Evolutionary conservation across 305 asterid species (phyloP).

Genomic region (Fraxinus nigra): DNA sequence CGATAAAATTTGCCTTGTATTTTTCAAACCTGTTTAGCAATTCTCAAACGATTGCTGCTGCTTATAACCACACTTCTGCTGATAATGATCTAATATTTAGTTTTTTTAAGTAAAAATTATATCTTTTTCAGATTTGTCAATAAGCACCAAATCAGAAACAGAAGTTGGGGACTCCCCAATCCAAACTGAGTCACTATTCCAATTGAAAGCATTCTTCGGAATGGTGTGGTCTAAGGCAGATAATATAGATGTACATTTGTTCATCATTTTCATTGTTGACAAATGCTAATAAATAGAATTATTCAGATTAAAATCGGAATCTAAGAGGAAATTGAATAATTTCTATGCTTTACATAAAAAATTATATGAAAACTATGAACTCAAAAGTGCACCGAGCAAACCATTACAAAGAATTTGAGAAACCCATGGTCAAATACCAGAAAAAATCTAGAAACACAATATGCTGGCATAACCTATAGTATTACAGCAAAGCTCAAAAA

Average conservation of each 20-base stretch:
- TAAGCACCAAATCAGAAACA: not conserved
- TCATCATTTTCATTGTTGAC: not conserved
- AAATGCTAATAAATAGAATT: not conserved
- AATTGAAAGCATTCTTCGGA: not conserved
- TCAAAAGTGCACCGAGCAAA: not conserved
- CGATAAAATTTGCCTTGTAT: not conserved
- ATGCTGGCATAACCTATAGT: not conserved
- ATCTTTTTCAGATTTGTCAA: not conserved
- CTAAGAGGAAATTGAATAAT: not conserved
- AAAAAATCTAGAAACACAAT: not conserved
- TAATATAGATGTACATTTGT: not conserved
- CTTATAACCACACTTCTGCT: not conserved
- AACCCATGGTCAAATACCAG: slow-evolving; percentile 12
- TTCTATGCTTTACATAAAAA: not conserved
- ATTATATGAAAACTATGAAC: not conserved
- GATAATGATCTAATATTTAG: not conserved
- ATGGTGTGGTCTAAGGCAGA: not conserved
- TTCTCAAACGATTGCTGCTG: not conserved
- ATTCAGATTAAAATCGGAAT: not conserved
- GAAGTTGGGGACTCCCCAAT: not conserved
- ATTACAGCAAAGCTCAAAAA: slow-evolving; percentile 14
- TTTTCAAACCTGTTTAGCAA: not conserved
- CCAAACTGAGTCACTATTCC: not conserved
- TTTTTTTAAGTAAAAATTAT: not conserved
- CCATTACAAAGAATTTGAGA: slow-evolving; percentile 5